Evolutionary conservation across 441 rosid species (phyloP).

Genomic region (Pelargonium australe): DNA sequence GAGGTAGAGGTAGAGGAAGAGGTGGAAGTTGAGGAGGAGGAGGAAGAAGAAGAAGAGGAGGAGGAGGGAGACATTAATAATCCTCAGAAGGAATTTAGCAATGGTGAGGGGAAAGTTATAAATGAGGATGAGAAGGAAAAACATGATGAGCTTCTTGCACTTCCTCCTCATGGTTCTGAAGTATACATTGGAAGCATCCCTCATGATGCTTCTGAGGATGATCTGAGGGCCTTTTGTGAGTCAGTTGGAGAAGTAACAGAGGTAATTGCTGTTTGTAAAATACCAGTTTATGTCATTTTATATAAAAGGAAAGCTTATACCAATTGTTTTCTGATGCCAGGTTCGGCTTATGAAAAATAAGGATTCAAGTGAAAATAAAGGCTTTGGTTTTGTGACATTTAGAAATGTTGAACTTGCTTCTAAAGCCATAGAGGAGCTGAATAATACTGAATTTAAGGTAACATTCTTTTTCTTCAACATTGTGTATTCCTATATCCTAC

Average conservation of each 20-base stretch:
- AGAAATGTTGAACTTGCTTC: slow-evolving; percentile 34
- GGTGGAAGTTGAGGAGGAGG: no score
- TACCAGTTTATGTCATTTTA: slow-evolving; percentile 12
- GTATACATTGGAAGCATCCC: slow-evolving; percentile 88
- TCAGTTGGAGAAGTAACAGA: slow-evolving; percentile 76
- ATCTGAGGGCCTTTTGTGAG: slow-evolving; percentile 64
- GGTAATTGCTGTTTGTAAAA: slow-evolving; percentile 33
- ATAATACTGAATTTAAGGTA: slow-evolving; percentile 33
- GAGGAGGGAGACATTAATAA: slow-evolving; percentile 23
- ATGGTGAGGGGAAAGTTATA: slow-evolving; percentile 28
- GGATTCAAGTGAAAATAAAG: slow-evolving; percentile 60
- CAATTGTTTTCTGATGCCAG: slow-evolving; percentile 35
- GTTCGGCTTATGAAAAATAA: slow-evolving; percentile 89
- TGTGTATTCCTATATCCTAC: not conserved
- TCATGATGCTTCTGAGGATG: slow-evolving; percentile 61
- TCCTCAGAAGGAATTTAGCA: slow-evolving; percentile 21
- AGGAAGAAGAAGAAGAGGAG: not conserved
- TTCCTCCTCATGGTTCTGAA: slow-evolving; percentile 97
- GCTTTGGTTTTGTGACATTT: slow-evolving; percentile 33
- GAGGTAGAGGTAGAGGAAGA: not conserved
- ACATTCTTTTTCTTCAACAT: not conserved
- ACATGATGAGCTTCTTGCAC: slow-evolving; percentile 63
- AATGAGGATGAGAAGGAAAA: slow-evolving; percentile 48
- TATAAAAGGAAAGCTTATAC: slow-evolving; percentile 19
- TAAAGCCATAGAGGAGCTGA: slow-evolving; percentile 31